Evolutionary conservation across 140 eudicot species (phyloP), one percentile per base, ranked within the genome.

Genomic region (Stevia rebaudiana): DNA sequence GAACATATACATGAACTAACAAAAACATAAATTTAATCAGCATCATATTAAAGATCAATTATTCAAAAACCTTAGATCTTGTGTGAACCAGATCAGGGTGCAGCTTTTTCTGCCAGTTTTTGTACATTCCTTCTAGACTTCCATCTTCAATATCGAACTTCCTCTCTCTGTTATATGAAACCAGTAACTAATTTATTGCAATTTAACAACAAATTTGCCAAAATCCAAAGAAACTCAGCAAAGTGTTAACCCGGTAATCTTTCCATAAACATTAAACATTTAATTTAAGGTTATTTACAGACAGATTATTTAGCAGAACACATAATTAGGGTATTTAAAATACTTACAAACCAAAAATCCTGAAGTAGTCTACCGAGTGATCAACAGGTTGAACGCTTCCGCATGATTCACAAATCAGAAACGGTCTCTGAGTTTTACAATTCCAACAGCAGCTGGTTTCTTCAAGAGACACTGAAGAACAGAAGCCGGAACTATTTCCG

Each of bases 71-170:
- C 97, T 80, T 76, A 3, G 95, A 82, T 71, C 84, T 90, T 4
- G 97, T 79, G 60, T 90, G 95, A 63, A 87, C 97, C 4, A 87
- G 68, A 76, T 90, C 97, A 68, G 97, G 97, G 57, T 90, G 97
- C 55, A 90, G 74, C 67, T 87, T 87, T 61, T 87, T 90, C 85
- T 90, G 95, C 97, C 97, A 90, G 55, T 80, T 83, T 68, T 90
- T 87, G 53, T 86, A 90, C 60, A 75, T 90, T 54, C 95, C 87
- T 71, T 87, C 94, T 19, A 90, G 66, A 69, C 79, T 78, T 44
- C 71, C 86, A 30, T 62, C 86, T 47, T 79, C 86, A 43, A 90
- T 72, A 1, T 82, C 82, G 52, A 75, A 87, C 57, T 65, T 80
- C 74, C 76, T 74, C 55, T 81, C 90, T 81, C 97, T 90, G 64